A percentile compares a stretch with the other conserved stretches of the same genome.
Conservation (phyloP, 1,284 basidiomycete species). For the Papiliotrema laurentii region DNA sequence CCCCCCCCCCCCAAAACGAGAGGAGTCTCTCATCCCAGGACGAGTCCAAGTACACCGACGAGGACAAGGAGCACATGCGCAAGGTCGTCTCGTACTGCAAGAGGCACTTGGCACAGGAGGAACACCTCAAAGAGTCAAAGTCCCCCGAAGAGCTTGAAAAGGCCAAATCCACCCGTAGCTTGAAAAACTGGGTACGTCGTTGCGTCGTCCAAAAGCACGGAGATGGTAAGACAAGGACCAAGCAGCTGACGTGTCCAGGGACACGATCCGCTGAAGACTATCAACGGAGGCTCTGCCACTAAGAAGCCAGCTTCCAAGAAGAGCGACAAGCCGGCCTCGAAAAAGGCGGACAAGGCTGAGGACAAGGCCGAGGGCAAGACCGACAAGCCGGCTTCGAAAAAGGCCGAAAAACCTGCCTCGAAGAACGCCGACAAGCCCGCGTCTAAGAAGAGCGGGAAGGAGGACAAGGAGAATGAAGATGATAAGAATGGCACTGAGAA, state of each 20-base stretch:
- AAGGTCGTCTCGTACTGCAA: constrained; percentile 46
- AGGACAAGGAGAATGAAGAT: constrained; percentile 9
- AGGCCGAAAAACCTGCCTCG: constrained; percentile 13
- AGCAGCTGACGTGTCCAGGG: constrained; percentile 21
- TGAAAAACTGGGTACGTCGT: constrained; percentile 43
- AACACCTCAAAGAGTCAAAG: constrained; percentile 41
- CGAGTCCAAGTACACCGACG: constrained; percentile 41
- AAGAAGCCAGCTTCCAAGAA: constrained; percentile 26
- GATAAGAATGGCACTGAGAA: constrained; percentile 10
- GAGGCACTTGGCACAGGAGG: constrained; percentile 45
- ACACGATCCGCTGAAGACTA: constrained; percentile 38
- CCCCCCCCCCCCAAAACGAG: background rate
- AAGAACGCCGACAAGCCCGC: constrained; percentile 20
- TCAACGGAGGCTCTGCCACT: constrained; percentile 9
- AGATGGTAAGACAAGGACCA: background rate
- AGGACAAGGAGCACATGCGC: constrained; percentile 45
- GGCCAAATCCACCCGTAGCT: constrained; percentile 41
- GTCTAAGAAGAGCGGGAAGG: constrained; percentile 20
- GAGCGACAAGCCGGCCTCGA: constrained; percentile 10
- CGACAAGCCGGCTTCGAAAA: constrained; percentile 15
- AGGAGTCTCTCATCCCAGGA: too few species aligned
- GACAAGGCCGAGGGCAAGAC: constrained; percentile 9
- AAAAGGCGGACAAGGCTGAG: constrained; percentile 11
- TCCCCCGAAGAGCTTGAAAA: constrained; percentile 40
- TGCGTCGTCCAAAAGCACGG: background rate